A percentile compares a stretch with the other conserved stretches of the same genome.
These are phyloP conservation scores for Jaenimonas drosophilae DNA, from an alignment of 208 protist species.

Conservation along the genomic window DNA sequence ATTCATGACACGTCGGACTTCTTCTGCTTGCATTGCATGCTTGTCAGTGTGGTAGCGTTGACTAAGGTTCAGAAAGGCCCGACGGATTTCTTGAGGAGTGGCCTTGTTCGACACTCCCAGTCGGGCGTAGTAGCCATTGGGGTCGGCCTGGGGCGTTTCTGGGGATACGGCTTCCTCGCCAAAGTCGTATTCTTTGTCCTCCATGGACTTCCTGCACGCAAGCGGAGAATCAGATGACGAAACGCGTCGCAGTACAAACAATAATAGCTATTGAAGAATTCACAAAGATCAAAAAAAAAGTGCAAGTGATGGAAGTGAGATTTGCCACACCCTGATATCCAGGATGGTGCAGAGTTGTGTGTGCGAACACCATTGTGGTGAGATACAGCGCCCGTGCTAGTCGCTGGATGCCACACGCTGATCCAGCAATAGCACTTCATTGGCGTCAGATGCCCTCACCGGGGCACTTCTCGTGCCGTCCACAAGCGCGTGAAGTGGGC, in stretches of 20 bases:
- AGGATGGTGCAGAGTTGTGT: too few species aligned
- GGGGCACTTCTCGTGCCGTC: slow-evolving; percentile 10
- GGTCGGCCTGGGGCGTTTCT: neutral
- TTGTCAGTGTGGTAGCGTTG: slow-evolving; percentile 85
- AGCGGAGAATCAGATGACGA: neutral
- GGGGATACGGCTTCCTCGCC: neutral
- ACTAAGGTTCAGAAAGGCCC: slow-evolving; percentile 68
- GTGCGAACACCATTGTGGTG: slow-evolving; percentile 2
- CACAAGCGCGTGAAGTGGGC: slow-evolving; percentile 34
- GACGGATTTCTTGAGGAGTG: slow-evolving; percentile 52
- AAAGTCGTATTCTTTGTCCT: slow-evolving; percentile 9
- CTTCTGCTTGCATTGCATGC: slow-evolving; percentile 25
- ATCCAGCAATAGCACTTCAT: neutral
- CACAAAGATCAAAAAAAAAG: slow-evolving; percentile 6
- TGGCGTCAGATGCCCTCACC: slow-evolving; percentile 5
- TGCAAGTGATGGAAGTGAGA: too few species aligned
- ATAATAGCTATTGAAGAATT: neutral
- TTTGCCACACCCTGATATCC: too few species aligned
- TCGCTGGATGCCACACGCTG: slow-evolving; percentile 21
- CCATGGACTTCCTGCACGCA: slow-evolving; percentile 2
- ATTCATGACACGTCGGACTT: slow-evolving; percentile 53
- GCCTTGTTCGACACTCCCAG: slow-evolving; percentile 44
- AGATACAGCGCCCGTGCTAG: slow-evolving; percentile 6
- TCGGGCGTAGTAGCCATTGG: slow-evolving; percentile 73
- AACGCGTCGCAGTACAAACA: neutral